A percentile compares a stretch with the other conserved stretches of the same genome.
phyloP scores from a whole-genome alignment of 306 rosid genomes.

The Gastrolobium villosum region DNA sequence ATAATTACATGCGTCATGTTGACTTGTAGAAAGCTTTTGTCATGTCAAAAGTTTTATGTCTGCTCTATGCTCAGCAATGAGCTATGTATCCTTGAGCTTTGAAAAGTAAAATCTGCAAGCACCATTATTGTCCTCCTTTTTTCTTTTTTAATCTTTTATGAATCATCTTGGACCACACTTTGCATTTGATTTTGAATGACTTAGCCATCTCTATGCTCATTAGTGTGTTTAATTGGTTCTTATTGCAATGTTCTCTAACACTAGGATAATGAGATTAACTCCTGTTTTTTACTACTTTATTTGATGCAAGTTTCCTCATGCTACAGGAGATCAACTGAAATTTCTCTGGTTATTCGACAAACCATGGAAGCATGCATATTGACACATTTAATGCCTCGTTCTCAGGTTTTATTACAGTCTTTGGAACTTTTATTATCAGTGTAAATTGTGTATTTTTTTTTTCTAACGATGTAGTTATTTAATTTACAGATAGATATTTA shows the following conservation, averaged over 20 bases:
- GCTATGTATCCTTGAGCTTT: constrained; percentile 1
- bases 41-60: neutral
- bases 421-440: constrained; percentile 21
- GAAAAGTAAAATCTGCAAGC: neutral
- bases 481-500: constrained; percentile 83
- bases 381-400: constrained; percentile 89
- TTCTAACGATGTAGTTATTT: constrained; percentile 42
- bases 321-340: constrained; percentile 90
- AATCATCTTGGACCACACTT: neutral
- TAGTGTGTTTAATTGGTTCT: constrained; percentile 37
- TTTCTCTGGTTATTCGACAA: constrained; percentile 90
- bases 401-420: constrained; percentile 72
- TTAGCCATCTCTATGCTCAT: neutral
- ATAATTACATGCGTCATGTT: neutral
- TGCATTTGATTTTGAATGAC: constrained; percentile 14
- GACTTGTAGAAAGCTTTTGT: neutral
- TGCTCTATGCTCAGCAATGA: neutral
- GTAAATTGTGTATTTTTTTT: constrained; percentile 9
- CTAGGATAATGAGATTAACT: constrained; percentile 6
- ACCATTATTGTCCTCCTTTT: neutral
- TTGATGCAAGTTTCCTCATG: constrained; percentile 45
- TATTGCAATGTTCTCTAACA: constrained; percentile 22
- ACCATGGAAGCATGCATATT: constrained; percentile 90
- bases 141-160: neutral
- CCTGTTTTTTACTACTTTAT: constrained; percentile 30